A percentile compares a stretch with the other conserved stretches of the same genome.
These are phyloP conservation scores for Penicillium steckii DNA, from an alignment of 495 filamentous ascomycete species.

Conservation along the genomic window DNA sequence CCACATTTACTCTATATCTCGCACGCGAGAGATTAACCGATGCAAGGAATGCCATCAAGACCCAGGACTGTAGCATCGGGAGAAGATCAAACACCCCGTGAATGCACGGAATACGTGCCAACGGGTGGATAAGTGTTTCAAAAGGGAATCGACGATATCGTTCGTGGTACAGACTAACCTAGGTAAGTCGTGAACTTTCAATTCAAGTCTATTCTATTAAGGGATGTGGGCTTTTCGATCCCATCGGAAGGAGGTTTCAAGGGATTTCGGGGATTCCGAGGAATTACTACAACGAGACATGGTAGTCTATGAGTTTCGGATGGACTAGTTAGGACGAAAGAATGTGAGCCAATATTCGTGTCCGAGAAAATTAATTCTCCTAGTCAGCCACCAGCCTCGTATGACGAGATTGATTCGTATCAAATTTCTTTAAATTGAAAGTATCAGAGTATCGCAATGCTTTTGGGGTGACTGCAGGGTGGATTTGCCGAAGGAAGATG, in stretches of 20 bases:
- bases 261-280: background rate
- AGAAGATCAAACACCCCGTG: background rate
- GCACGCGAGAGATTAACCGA: background rate
- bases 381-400: too few relatives aligned
- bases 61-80: background rate
- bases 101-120: conserved; percentile 2
- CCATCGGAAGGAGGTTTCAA: background rate
- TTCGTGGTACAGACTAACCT: background rate
- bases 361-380: too few relatives aligned
- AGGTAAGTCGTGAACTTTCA: background rate
- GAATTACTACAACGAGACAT: too few relatives aligned
- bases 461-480: background rate
- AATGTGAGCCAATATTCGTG: too few relatives aligned
- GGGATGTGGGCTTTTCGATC: background rate
- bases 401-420: too few relatives aligned
- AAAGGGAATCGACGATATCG: background rate
- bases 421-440: too few relatives aligned
- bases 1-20: too few relatives aligned
- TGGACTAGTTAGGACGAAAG: too few relatives aligned
- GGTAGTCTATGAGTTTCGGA: too few relatives aligned
- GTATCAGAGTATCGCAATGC: too few relatives aligned
- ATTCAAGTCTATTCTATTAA: background rate
- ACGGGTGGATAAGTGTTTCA: background rate
- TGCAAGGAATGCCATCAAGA: background rate
- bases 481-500: background rate